phyloP scores from a whole-genome alignment of 306 rosid species.

The Cercis canadensis region DNA sequence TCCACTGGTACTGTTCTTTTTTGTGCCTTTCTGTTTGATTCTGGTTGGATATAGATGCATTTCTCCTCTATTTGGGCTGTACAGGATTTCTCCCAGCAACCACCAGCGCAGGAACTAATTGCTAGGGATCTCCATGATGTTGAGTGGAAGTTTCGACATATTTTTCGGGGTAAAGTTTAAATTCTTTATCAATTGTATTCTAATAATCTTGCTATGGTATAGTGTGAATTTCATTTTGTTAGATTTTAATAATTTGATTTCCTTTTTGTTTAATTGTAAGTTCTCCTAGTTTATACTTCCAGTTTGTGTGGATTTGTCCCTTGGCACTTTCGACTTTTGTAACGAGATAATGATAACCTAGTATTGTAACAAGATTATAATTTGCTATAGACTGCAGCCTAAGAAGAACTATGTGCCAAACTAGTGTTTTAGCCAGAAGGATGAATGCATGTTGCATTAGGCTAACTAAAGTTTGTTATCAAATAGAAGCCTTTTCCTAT shows the following conservation, averaged over 20 bases:
- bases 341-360: neutral
- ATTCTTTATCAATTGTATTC: neutral
- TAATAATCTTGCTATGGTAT: neutral
- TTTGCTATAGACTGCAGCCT: neutral
- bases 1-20: conserved; percentile 59
- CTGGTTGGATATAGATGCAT: conserved; percentile 32
- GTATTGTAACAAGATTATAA: neutral
- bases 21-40: conserved; percentile 30
- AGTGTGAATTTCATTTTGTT: neutral
- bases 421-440: neutral
- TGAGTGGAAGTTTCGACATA: conserved; percentile 90
- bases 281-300: conserved; percentile 2
- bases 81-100: conserved; percentile 84
- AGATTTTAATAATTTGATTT: neutral
- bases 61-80: conserved; percentile 37
- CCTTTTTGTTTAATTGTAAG: neutral
- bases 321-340: neutral
- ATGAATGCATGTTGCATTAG: neutral
- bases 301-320: neutral
- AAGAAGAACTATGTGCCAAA: conserved; percentile 2
- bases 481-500: neutral
- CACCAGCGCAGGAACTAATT: conserved; percentile 88
- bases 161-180: conserved; percentile 67
- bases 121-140: conserved; percentile 90
- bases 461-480: neutral